These are phyloP conservation scores for Salvia hispanica DNA, from an alignment of 257 asterid species.

Conservation along the genomic window DNA sequence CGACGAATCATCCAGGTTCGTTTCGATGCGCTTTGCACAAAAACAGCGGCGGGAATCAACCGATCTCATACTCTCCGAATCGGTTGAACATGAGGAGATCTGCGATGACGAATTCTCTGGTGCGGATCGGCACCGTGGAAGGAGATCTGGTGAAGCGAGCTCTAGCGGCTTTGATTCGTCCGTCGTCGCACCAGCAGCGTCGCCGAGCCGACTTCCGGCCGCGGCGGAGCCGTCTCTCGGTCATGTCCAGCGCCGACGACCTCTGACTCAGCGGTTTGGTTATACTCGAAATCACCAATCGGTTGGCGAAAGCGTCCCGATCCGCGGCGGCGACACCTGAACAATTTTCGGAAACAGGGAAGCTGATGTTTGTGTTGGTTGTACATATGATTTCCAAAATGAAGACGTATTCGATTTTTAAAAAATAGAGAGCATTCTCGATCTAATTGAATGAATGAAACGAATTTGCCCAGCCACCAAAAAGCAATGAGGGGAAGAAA, in stretches of 20 bases:
- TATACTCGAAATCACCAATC: neutral
- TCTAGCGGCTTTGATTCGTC: conserved; percentile 69
- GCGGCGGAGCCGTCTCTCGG: conserved; percentile 72
- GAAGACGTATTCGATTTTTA: conserved; percentile 41
- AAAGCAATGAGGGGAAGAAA: conserved; percentile 22
- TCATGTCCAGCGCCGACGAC: conserved; percentile 54
- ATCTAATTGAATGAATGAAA: conserved; percentile 23
- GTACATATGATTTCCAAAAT: conserved; percentile 43
- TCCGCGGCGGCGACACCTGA: conserved; percentile 38
- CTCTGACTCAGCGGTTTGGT: conserved; percentile 41
- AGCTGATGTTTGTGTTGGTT: conserved; percentile 37
- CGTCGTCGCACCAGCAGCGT: conserved; percentile 79
- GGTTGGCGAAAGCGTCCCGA: conserved; percentile 6
- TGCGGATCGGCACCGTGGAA: conserved; percentile 77
- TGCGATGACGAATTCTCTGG: conserved; percentile 91
- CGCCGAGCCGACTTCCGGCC: conserved; percentile 63
- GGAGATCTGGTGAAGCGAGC: conserved; percentile 82
- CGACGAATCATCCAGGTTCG: conserved; percentile 88
- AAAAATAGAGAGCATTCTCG: conserved; percentile 19
- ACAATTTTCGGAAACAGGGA: conserved; percentile 45
- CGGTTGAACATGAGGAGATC: conserved; percentile 81
- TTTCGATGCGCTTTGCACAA: conserved; percentile 87
- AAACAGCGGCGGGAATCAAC: conserved; percentile 39
- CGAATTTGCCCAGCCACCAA: conserved; percentile 8
- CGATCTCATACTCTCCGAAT: conserved; percentile 60